A percentile compares a stretch with the other conserved stretches of the same genome.
Evolutionary conservation across 768 basidiomycete genomes (phyloP).

Genomic region (Lactarius indigo): DNA sequence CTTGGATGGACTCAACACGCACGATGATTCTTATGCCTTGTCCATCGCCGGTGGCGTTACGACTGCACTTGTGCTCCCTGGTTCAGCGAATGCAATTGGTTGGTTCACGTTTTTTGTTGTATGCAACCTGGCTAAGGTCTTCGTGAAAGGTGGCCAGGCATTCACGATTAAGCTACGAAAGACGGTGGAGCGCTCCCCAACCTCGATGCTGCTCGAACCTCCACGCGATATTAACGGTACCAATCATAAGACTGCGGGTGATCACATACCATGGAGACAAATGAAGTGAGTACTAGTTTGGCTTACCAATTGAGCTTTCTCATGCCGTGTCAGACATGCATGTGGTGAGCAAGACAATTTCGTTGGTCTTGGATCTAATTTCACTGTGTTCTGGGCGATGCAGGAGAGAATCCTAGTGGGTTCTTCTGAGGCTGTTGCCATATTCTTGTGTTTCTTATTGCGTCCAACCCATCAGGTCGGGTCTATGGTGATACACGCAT

Average conservation of each 20-base stretch:
- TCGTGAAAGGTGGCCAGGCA: constrained; percentile 59
- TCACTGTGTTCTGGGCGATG: constrained; percentile 10
- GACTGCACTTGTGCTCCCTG: constrained; percentile 72
- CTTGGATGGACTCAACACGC: constrained; percentile 78
- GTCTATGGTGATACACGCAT: constrained; percentile 45
- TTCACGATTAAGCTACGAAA: constrained; percentile 76
- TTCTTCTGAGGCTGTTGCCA: not conserved
- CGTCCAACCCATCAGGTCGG: constrained; percentile 19
- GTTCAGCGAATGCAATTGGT: constrained; percentile 43
- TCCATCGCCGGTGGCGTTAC: constrained; percentile 79
- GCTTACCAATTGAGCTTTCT: not conserved
- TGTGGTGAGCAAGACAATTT: constrained; percentile 37
- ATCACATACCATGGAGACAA: constrained; percentile 63
- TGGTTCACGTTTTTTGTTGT: not conserved
- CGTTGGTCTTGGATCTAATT: not conserved
- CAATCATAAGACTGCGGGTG: constrained; percentile 39
- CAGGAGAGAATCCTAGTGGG: constrained; percentile 57
- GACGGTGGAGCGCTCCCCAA: constrained; percentile 65
- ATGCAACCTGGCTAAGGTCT: not conserved
- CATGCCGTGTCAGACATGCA: constrained; percentile 48
- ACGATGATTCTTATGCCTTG: constrained; percentile 70
- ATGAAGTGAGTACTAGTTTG: constrained; percentile 55
- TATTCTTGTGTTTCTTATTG: constrained; percentile 2
- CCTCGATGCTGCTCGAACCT: constrained; percentile 73
- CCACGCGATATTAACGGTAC: constrained; percentile 59